A percentile compares a stretch with the other conserved stretches of the same genome.
phyloP scores from a whole-genome alignment of 106 monocot species.

The Posidonia australis region DNA sequence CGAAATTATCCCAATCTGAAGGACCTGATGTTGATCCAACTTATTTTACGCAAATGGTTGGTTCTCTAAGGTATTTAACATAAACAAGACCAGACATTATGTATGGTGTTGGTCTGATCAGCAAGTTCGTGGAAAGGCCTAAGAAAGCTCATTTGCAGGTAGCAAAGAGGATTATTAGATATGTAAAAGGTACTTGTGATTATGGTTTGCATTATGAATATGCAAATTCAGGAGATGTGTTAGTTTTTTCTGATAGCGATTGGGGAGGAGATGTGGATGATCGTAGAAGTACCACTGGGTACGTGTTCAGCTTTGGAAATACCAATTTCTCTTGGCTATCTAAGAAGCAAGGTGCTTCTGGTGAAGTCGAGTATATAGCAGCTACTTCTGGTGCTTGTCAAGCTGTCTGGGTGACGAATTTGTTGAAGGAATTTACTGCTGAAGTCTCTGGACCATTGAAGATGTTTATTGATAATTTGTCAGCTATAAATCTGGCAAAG shows the following conservation, averaged over 20 bases:
- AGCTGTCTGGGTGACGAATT: not conserved
- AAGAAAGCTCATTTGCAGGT: not conserved
- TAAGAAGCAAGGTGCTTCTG: not conserved
- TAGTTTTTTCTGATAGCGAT: not conserved
- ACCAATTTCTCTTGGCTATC: not conserved
- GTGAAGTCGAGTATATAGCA: not conserved
- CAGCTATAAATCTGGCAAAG: too few species aligned
- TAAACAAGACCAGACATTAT: slow-evolving; percentile 2
- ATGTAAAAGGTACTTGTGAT: not conserved
- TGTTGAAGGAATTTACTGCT: not conserved
- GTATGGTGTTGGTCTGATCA: not conserved
- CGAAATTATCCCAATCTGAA: not conserved
- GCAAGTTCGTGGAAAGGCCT: not conserved
- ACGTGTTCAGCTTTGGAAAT: not conserved
- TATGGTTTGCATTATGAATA: not conserved
- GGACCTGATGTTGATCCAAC: not conserved
- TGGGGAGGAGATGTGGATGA: not conserved
- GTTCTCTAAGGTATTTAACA: not conserved
- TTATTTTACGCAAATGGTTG: not conserved
- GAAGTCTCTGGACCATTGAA: too few species aligned
- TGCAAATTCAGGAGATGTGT: not conserved
- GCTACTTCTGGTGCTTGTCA: not conserved
- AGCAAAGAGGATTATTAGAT: not conserved
- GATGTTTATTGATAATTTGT: too few species aligned
- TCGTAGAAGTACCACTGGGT: not conserved